Evolutionary conservation across 352 stramenopile genomes (phyloP), one percentile per base, ranked within the genome.

Genomic region (Elongisporangium undulatum): DNA sequence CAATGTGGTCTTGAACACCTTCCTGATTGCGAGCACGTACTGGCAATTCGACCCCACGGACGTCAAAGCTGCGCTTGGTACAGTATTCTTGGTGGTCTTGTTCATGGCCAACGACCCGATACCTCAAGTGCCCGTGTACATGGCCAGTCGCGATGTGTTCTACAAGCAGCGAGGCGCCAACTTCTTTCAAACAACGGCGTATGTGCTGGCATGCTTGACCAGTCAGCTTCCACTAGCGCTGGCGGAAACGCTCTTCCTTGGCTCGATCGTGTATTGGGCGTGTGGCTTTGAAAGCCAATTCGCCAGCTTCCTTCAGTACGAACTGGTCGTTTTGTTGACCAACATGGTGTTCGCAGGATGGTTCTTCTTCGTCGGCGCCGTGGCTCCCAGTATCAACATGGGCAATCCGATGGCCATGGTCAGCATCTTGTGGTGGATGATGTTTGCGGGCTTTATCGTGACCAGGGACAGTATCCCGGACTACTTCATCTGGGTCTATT

Each of bases 131-230:
- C 71, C 82, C 7, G 75, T 75, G 34, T 81, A 92, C 55, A 86
- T 91, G 54, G 65, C 75, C 15, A 63, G 60, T n/a, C 70, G 67
- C 1, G 59, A 59, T 2, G 51, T 82, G 8, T 94, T 87, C 67
- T 91, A 92, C 69, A 92, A 90, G 55, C 85, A 94, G 52, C 65
- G 69, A 0, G 71, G 79, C 49, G 69, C 72, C 10, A 90, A 92
- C 24, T 92, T 92, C 58, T 92, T 80, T 58, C 74, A 73, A 26
- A 69, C 82, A 8, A 68, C 72, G 10, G 70, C 74, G 8, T 94
- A 90, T 58, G 71, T 90, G 17, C 49, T 91, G 41, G 74, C 66
- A 1, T 66, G 39, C 19, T 58, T 54, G 8, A 22, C 70, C 12
- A 65, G 67, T 49, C 60, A 71, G 51, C 48, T 75, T 41, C 62